Percentiles rank a stretch among this genome's conserved stretches.
Conservation (phyloP, 352 stramenopile genomes). For the Blastocystis sp. region DNA sequence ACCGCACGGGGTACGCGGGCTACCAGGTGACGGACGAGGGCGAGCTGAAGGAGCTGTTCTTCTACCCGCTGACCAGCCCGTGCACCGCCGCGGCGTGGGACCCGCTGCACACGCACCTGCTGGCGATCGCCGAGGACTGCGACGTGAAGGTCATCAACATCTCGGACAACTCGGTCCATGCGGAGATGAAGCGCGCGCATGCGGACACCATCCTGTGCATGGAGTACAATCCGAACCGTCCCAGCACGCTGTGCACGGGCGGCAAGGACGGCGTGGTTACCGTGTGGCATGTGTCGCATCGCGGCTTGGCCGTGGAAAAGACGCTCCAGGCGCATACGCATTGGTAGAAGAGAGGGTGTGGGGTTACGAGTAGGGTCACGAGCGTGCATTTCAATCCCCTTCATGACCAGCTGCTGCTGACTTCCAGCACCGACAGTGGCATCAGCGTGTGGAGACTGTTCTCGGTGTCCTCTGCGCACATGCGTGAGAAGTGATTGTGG, state of each 20-base stretch:
- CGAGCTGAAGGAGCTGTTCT: constrained; percentile 38
- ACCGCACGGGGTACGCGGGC: constrained; percentile 36
- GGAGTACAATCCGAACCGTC: constrained; percentile 65
- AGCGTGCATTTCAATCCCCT: constrained; percentile 65
- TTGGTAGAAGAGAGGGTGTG: constrained; percentile 5
- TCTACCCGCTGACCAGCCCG: constrained; percentile 39
- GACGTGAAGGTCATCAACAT: constrained; percentile 62
- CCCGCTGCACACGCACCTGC: constrained; percentile 51
- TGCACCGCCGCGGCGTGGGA: constrained; percentile 38
- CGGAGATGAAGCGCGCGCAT: neutral
- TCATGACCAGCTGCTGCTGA: constrained; percentile 57
- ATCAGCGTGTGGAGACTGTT: constrained; percentile 65
- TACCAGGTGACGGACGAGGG: constrained; percentile 32
- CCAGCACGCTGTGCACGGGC: constrained; percentile 36
- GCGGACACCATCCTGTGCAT: constrained; percentile 17
- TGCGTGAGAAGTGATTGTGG: constrained; percentile 56
- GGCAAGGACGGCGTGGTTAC: constrained; percentile 51
- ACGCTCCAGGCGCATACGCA: constrained; percentile 55
- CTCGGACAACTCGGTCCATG: constrained; percentile 19
- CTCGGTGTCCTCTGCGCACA: constrained; percentile 44
- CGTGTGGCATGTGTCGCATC: constrained; percentile 55
- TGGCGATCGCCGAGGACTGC: constrained; percentile 22
- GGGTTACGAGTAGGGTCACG: constrained; percentile 31
- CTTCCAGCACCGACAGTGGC: constrained; percentile 43
- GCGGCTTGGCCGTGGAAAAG: constrained; percentile 30